A percentile compares a stretch with the other conserved stretches of the same genome.
Conservation (phyloP, 1,284 basidiomycete species). For the Cryptococcus depauperatus region DNA sequence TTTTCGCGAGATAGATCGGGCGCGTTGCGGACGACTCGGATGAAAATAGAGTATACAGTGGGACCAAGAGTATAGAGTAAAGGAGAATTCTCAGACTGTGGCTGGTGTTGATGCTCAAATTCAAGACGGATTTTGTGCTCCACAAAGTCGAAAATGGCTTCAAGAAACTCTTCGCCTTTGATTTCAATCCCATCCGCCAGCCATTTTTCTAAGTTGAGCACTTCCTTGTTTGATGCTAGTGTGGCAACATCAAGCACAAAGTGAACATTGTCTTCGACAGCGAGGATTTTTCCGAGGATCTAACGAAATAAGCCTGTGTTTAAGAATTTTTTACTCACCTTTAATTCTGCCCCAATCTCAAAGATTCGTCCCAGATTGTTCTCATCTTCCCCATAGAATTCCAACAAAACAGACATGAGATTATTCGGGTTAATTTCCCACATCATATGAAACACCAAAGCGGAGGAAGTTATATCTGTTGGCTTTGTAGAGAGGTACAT, state of each 20-base stretch:
- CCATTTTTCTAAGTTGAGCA: constrained; percentile 94
- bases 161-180: constrained; percentile 78
- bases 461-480: constrained; percentile 82
- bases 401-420: constrained; percentile 75
- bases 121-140: constrained; percentile 88
- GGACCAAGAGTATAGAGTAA: constrained; percentile 32
- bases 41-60: constrained; percentile 81
- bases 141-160: constrained; percentile 76
- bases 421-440: constrained; percentile 83
- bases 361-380: constrained; percentile 89
- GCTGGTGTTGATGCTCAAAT: constrained; percentile 66
- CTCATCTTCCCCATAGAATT: constrained; percentile 86
- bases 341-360: constrained; percentile 90
- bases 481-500: constrained; percentile 62
- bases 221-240: constrained; percentile 83
- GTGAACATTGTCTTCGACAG: constrained; percentile 67
- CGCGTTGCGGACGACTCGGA: constrained; percentile 67
- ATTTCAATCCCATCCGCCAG: constrained; percentile 73
- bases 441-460: constrained; percentile 91
- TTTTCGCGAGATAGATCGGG: constrained; percentile 55
- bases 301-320: constrained; percentile 39
- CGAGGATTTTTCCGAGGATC: constrained; percentile 83
- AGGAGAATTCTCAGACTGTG: constrained; percentile 60
- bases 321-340: constrained; percentile 51
- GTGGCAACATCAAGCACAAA: constrained; percentile 90